Evolutionary conservation across 176 grass and related monocot genomes (phyloP).

Genomic region (Oryza meyeriana): DNA sequence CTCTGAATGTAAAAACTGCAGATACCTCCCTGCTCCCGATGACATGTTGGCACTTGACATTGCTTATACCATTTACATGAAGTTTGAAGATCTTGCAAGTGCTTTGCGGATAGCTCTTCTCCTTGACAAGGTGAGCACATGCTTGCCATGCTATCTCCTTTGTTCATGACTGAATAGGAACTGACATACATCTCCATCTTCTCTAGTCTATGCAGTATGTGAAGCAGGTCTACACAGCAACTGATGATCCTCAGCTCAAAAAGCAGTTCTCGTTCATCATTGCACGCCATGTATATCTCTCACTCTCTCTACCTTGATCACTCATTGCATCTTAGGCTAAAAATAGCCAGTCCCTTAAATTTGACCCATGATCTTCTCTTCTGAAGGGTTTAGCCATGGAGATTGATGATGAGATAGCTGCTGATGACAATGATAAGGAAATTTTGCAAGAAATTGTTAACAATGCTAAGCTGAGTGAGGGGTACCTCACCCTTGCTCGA

Average conservation of each 20-base stretch:
- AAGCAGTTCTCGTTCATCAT: slow-evolving; percentile 96
- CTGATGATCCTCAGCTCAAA: slow-evolving; percentile 75
- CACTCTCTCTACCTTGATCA: neutral
- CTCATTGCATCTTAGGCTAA: neutral
- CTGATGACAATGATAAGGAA: slow-evolving; percentile 88
- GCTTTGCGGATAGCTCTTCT: slow-evolving; percentile 70
- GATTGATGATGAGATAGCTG: slow-evolving; percentile 83
- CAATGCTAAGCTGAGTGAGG: slow-evolving; percentile 83
- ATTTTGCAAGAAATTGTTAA: slow-evolving; percentile 85
- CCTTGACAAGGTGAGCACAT: slow-evolving; percentile 64
- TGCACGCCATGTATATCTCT: slow-evolving; percentile 66
- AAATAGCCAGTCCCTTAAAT: neutral
- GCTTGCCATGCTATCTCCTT: slow-evolving; percentile 1
- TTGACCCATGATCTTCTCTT: slow-evolving; percentile 1
- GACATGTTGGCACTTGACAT: slow-evolving; percentile 87
- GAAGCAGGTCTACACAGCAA: slow-evolving; percentile 83
- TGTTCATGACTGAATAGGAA: neutral
- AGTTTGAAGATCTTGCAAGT: slow-evolving; percentile 88
- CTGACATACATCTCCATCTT: slow-evolving; percentile 18
- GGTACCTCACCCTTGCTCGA: slow-evolving; percentile 89
- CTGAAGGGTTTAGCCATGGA: slow-evolving; percentile 81
- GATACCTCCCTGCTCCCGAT: slow-evolving; percentile 76
- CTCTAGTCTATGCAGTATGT: slow-evolving; percentile 66
- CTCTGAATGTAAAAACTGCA: slow-evolving; percentile 35
- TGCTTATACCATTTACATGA: slow-evolving; percentile 88